Evolutionary conservation across 768 basidiomycete genomes (phyloP), one percentile per base, ranked within the genome.

Genomic region (Polyporus arcularius): DNA sequence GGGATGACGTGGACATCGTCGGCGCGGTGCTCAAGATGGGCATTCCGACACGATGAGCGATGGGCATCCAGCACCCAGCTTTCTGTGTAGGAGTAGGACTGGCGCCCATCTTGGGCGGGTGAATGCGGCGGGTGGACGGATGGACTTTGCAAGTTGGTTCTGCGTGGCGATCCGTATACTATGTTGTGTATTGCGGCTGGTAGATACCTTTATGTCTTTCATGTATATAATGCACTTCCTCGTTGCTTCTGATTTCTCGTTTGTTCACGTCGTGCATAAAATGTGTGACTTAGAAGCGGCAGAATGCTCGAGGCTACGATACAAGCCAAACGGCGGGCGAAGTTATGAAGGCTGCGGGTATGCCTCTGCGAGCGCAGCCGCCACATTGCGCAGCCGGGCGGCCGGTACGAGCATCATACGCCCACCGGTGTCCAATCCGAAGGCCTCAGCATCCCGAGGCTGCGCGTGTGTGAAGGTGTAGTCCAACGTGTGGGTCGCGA

Each of bases 11-110:
- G 2, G 94, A 96, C 68, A 83, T 96, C 6, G 88, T 90, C 2
- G 94, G 94, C 26, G 94, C 93, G 3, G 75, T 88, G 67, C 73
- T 96, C 72, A 97, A 97, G 82, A 90, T 96, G 91, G 91, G 91
- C 28, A 81, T 93, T 26, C 62, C 62, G 42, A 32, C 62, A 30
- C 62, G 57, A 35, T 63, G 57, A 63, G 42, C 26, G 45, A n/a
- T 28, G n/a, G 10, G 46, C 46, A n/a, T 18, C 18, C 18, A 21
- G 15, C 5, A 14, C 21, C 21, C 8, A 26, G 21, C 46, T 7
- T 12, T 21, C 21, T 16, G 18, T 32, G 45, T 18, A 53, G 59
- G 11, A 45, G 42, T 39, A 26, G n/a, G 12, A n/a, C 26, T 3
- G 26, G 16, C 5, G 18, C 14, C 9, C 10, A 16, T 30, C n/a